Evolutionary conservation across 192 early-diverging fungal genomes (phyloP), one percentile per base, ranked within the genome.

Genomic region (Backusella liffmaniae): DNA sequence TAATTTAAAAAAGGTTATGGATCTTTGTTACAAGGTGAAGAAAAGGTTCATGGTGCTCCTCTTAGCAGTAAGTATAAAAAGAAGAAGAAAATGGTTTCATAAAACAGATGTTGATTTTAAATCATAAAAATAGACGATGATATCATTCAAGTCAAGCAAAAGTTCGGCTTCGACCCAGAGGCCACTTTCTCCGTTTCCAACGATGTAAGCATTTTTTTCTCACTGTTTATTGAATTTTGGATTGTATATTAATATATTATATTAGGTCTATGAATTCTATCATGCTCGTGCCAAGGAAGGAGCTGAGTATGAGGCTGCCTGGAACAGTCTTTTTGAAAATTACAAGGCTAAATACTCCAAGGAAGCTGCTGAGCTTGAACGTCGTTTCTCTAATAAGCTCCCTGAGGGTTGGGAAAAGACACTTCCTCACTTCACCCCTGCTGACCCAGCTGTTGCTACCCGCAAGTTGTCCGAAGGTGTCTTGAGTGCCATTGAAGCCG

Each of bases 41-140:
- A 93, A 73, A 96, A 90, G 77, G 98, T 97, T 62, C 98, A 99
- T 85, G 98, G 98, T 71, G 77, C 90, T 53, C 90, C 96, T 34
- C 90, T 98, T 32, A 90, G 89, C 35, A 53, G 80, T 81, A 81
- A 70, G 76, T 62, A 4, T 62, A 16, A 13, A 42, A 26, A 30
- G 66, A 51, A 41, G 39, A 35, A 41, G n/a, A 32, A 13, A 32
- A 42, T n/a, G n/a, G 32, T 32, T 32, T 39, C 10, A 66, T 67
- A 39, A 35, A 67, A 10, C 30, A 42, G 56, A 62, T 7, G 3
- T 26, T 62, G 56, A 29, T 2, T n/a, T 44, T 73, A 16, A 59
- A 56, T 36, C 9, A 29, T 56, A 39, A 30, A 56, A 36, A 23
- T 65, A 79, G 90, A 82, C 15, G 92, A 91, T 72, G 94, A 95